phyloP scores from a whole-genome alignment of 345 rosid genomes.

The Cochlearia excelsa region DNA sequence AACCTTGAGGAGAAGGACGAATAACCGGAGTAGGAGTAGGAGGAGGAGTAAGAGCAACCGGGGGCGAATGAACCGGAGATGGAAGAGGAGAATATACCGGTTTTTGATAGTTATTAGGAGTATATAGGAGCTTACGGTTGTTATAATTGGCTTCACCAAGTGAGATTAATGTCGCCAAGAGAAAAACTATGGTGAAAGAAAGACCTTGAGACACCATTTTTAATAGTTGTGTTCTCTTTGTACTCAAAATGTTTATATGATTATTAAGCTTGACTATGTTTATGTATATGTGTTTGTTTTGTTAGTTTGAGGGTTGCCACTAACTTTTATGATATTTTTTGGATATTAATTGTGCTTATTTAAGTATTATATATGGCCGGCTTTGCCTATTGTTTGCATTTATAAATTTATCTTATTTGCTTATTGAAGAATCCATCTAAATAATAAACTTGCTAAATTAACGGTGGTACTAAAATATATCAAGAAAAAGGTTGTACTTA shows the following conservation, averaged over 20 bases:
- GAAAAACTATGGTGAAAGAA: slow-evolving; percentile 18
- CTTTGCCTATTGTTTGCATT: slow-evolving; percentile 5
- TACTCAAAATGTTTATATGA: slow-evolving; percentile 17
- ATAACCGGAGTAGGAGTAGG: slow-evolving; percentile 11
- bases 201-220: slow-evolving; percentile 19
- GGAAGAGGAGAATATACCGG: no score
- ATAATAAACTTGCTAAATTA: neutral
- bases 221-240: slow-evolving; percentile 18
- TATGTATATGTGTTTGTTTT: slow-evolving; percentile 1
- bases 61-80: neutral
- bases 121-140: slow-evolving; percentile 22
- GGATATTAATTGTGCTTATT: neutral
- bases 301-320: no score
- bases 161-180: slow-evolving; percentile 12
- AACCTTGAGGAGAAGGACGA: slow-evolving; percentile 25
- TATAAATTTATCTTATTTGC: neutral
- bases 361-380: slow-evolving; percentile 10
- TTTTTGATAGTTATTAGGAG: no score
- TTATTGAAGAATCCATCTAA: slow-evolving; percentile 2
- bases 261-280: slow-evolving; percentile 5
- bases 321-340: no score
- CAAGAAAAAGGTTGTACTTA: no score
- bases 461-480: no score
- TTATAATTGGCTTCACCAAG: slow-evolving; percentile 17
- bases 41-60: slow-evolving; percentile 3